Evolutionary conservation across 2,329 filamentous ascomycete genomes (phyloP).

Genomic region (Arthrobotrys musiformis): DNA sequence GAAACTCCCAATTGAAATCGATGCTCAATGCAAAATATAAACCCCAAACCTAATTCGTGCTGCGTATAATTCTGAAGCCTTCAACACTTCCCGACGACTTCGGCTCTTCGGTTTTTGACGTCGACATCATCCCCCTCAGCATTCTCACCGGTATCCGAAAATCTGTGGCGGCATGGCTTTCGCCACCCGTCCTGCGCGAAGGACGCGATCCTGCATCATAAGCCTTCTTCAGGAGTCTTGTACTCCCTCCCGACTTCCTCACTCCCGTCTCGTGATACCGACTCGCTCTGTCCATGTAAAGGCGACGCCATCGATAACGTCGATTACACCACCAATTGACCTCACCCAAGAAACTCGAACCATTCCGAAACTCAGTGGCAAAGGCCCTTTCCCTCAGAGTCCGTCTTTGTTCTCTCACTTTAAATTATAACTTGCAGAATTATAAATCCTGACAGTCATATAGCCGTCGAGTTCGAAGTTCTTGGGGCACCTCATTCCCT

Average conservation of each 20-base stretch:
- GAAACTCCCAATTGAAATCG: conserved; percentile 42
- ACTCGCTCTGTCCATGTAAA: conserved; percentile 58
- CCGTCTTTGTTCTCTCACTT: background rate
- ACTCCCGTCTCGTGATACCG: conserved; percentile 28
- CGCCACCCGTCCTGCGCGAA: conserved; percentile 39
- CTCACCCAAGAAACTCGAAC: conserved; percentile 58
- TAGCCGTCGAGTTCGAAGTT: conserved; percentile 95
- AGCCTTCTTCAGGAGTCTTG: conserved; percentile 19
- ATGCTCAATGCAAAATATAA: background rate
- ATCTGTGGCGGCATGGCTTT: conserved; percentile 42
- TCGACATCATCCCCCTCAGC: conserved; percentile 13
- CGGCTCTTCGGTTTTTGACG: conserved; percentile 20
- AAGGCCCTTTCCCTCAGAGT: conserved; percentile 59
- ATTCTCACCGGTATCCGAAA: conserved; percentile 1
- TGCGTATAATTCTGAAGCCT: conserved; percentile 16
- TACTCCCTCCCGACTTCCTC: conserved; percentile 11
- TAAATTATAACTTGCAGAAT: background rate
- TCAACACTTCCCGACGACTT: conserved; percentile 29
- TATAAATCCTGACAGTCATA: conserved; percentile 3
- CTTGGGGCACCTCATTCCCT: conserved; percentile 91
- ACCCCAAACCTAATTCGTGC: background rate
- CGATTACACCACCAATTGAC: conserved; percentile 58
- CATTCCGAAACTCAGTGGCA: conserved; percentile 59
- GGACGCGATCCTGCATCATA: conserved; percentile 51
- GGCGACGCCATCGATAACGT: conserved; percentile 58